Conservation (phyloP, 169 alveolate species). For the Toxoplasma gondii region DNA sequence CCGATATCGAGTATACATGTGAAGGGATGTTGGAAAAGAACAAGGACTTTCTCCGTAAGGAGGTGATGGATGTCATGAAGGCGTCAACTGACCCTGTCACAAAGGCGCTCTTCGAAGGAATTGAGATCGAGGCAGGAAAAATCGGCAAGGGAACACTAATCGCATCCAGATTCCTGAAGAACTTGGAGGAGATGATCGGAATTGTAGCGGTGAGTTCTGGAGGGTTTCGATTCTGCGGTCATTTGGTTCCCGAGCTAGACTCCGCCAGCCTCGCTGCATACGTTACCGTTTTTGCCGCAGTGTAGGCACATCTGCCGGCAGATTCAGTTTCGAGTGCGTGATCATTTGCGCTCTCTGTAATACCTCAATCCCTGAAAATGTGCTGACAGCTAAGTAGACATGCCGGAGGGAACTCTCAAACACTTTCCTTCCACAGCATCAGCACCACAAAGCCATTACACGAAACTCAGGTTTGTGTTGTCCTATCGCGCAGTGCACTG, state of each 20-base stretch:
- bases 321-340: too few species aligned
- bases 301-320: neutral
- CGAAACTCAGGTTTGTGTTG: too few species aligned
- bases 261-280: neutral
- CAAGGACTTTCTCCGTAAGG: constrained; percentile 86
- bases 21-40: constrained; percentile 84
- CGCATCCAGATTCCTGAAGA: constrained; percentile 87
- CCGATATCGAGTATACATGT: constrained; percentile 86
- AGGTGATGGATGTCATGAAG: constrained; percentile 74
- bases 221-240: too few species aligned
- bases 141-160: constrained; percentile 88
- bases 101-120: constrained; percentile 78
- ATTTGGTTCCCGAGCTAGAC: neutral
- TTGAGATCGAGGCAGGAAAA: constrained; percentile 83
- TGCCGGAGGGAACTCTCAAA: too few species aligned
- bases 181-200: constrained; percentile 81
- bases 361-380: too few species aligned
- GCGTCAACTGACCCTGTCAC: constrained; percentile 76
- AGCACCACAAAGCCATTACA: too few species aligned
- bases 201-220: constrained; percentile 71
- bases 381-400: too few species aligned
- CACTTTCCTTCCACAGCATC: too few species aligned
- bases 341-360: too few species aligned
- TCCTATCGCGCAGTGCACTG: too few species aligned
- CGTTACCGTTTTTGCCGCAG: neutral